Percentiles rank a stretch among this genome's conserved stretches.
These are phyloP conservation scores for Trichosporon inkin DNA, from an alignment of 1,284 basidiomycete genomes.

Conservation along the genomic window DNA sequence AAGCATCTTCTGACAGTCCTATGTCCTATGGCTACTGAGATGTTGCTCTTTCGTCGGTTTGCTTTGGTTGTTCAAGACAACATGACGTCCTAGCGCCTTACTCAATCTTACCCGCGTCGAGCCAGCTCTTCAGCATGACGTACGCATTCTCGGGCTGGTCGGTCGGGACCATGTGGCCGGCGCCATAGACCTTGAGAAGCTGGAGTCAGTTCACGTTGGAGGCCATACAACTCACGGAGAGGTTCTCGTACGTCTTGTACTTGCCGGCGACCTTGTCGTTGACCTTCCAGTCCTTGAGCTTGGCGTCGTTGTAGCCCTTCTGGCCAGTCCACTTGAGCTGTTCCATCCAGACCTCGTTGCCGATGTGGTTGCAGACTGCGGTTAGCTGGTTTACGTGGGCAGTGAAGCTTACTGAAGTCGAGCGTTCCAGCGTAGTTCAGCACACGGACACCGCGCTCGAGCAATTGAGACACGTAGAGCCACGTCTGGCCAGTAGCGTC, in stretches of 20 bases:
- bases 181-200: slow-evolving; percentile 38
- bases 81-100: neutral
- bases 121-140: slow-evolving; percentile 48
- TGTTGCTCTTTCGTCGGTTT: neutral
- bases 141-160: slow-evolving; percentile 50
- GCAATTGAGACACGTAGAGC: slow-evolving; percentile 63
- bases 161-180: slow-evolving; percentile 51
- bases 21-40: too few relatives aligned
- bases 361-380: slow-evolving; percentile 63
- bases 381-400: neutral
- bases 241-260: slow-evolving; percentile 57
- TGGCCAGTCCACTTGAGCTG: slow-evolving; percentile 63
- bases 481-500: slow-evolving; percentile 47
- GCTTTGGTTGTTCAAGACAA: neutral
- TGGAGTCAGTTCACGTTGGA: neutral
- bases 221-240: slow-evolving; percentile 61
- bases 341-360: slow-evolving; percentile 64
- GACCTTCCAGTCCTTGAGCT: slow-evolving; percentile 53
- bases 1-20: too few relatives aligned
- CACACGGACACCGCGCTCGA: slow-evolving; percentile 68
- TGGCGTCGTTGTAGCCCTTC: slow-evolving; percentile 52
- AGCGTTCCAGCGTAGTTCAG: slow-evolving; percentile 60
- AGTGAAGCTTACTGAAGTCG: slow-evolving; percentile 55
- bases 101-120: slow-evolving; percentile 28
- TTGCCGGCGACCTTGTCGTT: slow-evolving; percentile 55